Percentiles rank a stretch among this genome's conserved stretches.
Evolutionary conservation across 2,329 filamentous ascomycete species (phyloP).

Genomic region (Pseudogymnoascus sp.): DNA sequence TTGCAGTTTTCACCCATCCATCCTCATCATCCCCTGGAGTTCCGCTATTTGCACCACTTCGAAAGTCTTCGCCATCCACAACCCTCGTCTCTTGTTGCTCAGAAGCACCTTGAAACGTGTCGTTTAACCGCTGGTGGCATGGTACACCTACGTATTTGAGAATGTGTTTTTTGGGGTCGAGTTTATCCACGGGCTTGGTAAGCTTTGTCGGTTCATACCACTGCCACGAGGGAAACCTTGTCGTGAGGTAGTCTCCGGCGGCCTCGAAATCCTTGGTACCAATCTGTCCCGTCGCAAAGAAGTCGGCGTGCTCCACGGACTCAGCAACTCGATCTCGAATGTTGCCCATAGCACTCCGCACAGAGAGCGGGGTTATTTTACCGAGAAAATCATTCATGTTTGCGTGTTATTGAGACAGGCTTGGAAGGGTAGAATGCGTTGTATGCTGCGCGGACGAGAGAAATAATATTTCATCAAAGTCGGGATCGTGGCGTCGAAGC

Average conservation of each 20-base stretch:
- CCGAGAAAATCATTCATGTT: not conserved
- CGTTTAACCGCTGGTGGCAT: conserved; percentile 82
- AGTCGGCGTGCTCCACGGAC: not conserved
- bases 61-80: conserved; percentile 62
- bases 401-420: not conserved
- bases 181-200: not conserved
- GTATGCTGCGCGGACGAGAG: not conserved
- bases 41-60: conserved; percentile 36
- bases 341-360: not conserved
- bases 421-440: not conserved
- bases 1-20: conserved; percentile 86
- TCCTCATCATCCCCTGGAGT: conserved; percentile 60
- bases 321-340: not conserved
- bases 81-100: conserved; percentile 75
- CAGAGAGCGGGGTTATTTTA: not conserved
- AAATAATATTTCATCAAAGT: not conserved
- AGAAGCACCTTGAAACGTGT: conserved; percentile 84
- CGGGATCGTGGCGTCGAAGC: not conserved
- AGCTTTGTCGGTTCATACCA: conserved; percentile 43
- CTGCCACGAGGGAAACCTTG: conserved; percentile 98
- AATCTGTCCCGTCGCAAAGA: conserved; percentile 67
- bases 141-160: conserved; percentile 91
- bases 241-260: conserved; percentile 94
- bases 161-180: conserved; percentile 71
- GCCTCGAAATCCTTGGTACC: conserved; percentile 94